Evolutionary conservation across 2,329 filamentous ascomycete species (phyloP).

Genomic region (Trichoderma koningii): DNA sequence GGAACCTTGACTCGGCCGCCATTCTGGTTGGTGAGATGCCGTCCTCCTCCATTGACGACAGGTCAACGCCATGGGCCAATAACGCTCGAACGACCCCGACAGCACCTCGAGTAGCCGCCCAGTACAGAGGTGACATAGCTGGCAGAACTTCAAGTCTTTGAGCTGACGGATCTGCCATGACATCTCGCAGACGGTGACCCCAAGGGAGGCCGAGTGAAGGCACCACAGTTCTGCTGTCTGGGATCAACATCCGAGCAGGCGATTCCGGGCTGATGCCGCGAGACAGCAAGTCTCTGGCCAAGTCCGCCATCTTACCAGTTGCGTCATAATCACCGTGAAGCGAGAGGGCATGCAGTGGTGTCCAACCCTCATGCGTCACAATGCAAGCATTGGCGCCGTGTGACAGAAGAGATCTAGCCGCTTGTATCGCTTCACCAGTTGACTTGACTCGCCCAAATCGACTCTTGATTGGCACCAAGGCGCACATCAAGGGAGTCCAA

Average conservation of each 20-base stretch:
- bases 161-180: not conserved
- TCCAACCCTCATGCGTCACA: constrained; percentile 35
- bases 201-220: not conserved
- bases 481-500: constrained; percentile 39
- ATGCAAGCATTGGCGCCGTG: constrained; percentile 31
- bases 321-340: constrained; percentile 18
- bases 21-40: not conserved
- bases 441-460: constrained; percentile 1
- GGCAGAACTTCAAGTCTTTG: not conserved
- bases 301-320: constrained; percentile 3
- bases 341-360: constrained; percentile 33
- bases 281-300: constrained; percentile 27
- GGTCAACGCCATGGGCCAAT: constrained; percentile 23
- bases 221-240: not conserved
- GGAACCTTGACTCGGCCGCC: constrained; percentile 4
- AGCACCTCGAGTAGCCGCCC: constrained; percentile 19
- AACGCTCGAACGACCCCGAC: constrained; percentile 8
- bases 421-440: constrained; percentile 12
- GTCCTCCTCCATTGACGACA: constrained; percentile 2
- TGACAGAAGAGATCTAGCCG: constrained; percentile 32
- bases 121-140: constrained; percentile 15
- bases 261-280: constrained; percentile 25
- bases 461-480: constrained; percentile 28
- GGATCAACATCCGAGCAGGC: constrained; percentile 22
- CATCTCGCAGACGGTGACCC: not conserved